phyloP scores from a whole-genome alignment of 306 rosid species.

The Potentilla sterilis region DNA sequence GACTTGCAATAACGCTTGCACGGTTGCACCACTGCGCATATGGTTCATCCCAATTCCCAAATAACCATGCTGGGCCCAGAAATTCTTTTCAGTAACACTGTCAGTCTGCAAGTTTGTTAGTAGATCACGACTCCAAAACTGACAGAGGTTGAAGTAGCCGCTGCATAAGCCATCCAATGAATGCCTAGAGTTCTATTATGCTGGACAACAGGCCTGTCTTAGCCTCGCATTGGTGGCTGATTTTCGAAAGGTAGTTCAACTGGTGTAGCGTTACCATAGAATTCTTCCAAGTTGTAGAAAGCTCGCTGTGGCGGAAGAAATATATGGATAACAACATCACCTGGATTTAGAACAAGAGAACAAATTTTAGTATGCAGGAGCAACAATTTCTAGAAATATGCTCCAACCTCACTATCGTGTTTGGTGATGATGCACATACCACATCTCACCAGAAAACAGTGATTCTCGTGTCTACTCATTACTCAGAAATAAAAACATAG shows the following conservation, averaged over 20 bases:
- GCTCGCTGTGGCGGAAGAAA: slow-evolving; percentile 86
- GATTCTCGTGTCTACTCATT: not conserved
- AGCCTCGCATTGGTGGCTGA: slow-evolving; percentile 61
- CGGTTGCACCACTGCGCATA: not conserved
- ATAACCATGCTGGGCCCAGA: not conserved
- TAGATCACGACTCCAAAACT: slow-evolving; percentile 6
- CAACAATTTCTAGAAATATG: not conserved
- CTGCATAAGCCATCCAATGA: slow-evolving; percentile 20
- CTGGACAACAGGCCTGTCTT: slow-evolving; percentile 16
- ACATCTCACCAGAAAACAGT: not conserved
- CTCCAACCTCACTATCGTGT: not conserved
- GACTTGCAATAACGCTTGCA: not conserved
- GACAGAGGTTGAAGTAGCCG: not conserved
- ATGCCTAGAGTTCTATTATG: slow-evolving; percentile 3
- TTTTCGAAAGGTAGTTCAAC: slow-evolving; percentile 82
- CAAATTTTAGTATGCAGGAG: not conserved
- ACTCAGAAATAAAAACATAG: not conserved
- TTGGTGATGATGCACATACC: not conserved
- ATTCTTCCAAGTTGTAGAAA: slow-evolving; percentile 94
- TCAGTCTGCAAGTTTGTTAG: not conserved
- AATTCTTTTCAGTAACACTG: not conserved
- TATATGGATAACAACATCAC: slow-evolving; percentile 88
- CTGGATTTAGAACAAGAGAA: slow-evolving; percentile 42
- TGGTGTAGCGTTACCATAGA: slow-evolving; percentile 73
- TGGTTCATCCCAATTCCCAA: not conserved